Conservation (phyloP, 148 eudicot species). For the Camellia lanceoleosa region DNA sequence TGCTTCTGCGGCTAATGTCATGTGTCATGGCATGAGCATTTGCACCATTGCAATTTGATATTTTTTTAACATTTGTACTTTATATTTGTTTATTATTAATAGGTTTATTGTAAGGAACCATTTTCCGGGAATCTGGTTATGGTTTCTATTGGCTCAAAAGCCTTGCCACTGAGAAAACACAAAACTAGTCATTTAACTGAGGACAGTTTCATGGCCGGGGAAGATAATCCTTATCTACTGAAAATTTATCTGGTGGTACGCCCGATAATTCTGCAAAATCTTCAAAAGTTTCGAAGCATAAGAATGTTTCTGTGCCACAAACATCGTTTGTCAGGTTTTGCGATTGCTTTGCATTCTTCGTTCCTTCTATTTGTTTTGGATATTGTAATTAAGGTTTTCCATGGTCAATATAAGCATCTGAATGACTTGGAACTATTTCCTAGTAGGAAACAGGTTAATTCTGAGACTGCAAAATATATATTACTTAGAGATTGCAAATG, state of each 20-base stretch:
- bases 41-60: not conserved
- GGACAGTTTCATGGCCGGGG: slow-evolving; percentile 27
- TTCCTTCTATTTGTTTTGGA: not conserved
- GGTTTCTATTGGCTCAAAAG: slow-evolving; percentile 58
- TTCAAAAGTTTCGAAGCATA: slow-evolving; percentile 27
- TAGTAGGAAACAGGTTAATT: slow-evolving; percentile 79
- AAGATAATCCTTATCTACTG: slow-evolving; percentile 25
- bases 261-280: slow-evolving; percentile 24
- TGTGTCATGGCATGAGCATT: not conserved
- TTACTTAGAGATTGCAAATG: slow-evolving; percentile 68
- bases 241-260: slow-evolving; percentile 26
- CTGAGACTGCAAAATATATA: slow-evolving; percentile 69
- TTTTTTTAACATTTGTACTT: not conserved
- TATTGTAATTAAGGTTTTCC: not conserved
- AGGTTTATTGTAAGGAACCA: not conserved
- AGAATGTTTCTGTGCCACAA: slow-evolving; percentile 27
- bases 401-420: slow-evolving; percentile 5
- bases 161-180: slow-evolving; percentile 42
- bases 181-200: slow-evolving; percentile 24
- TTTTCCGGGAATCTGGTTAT: slow-evolving; percentile 20
- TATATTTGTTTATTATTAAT: not conserved
- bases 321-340: slow-evolving; percentile 63
- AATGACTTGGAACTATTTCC: slow-evolving; percentile 10
- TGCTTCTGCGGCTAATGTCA: not conserved
- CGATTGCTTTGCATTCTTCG: not conserved